Evolutionary conservation across 345 rosid genomes (phyloP).

Genomic region (Sapria himalayana): DNA sequence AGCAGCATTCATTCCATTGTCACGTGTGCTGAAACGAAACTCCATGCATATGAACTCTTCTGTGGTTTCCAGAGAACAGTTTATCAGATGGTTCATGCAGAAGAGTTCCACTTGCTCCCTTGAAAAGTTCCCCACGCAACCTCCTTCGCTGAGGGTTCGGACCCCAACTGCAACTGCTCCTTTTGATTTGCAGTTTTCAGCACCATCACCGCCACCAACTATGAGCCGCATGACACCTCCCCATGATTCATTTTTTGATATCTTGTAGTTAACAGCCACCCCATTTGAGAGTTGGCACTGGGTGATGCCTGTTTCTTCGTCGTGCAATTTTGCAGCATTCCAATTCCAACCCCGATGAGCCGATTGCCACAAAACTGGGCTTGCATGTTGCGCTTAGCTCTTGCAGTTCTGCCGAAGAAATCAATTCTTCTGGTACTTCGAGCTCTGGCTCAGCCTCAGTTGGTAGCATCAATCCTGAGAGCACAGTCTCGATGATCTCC

Average conservation of each 20-base stretch:
- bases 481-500: slow-evolving; percentile 55
- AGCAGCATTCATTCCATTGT: slow-evolving; percentile 96
- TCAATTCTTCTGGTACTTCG: slow-evolving; percentile 87
- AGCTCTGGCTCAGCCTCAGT: slow-evolving; percentile 99
- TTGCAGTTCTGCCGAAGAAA: slow-evolving; percentile 46
- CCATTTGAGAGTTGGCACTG: slow-evolving; percentile 83
- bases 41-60: slow-evolving; percentile 99
- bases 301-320: slow-evolving; percentile 74
- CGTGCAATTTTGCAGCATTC: slow-evolving; percentile 37
- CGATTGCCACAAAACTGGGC: slow-evolving; percentile 60
- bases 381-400: slow-evolving; percentile 36
- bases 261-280: slow-evolving; percentile 78
- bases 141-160: slow-evolving; percentile 96
- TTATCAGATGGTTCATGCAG: slow-evolving; percentile 91
- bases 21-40: slow-evolving; percentile 88
- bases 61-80: slow-evolving; percentile 96
- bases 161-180: slow-evolving; percentile 97
- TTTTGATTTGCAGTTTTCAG: slow-evolving; percentile 60
- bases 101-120: slow-evolving; percentile 99
- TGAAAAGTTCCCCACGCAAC: slow-evolving; percentile 91
- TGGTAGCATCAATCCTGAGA: slow-evolving; percentile 58
- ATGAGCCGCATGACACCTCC: slow-evolving; percentile 97
- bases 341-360: slow-evolving; percentile 28
- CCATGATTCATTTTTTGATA: slow-evolving; percentile 56
- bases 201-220: slow-evolving; percentile 98